Conservation (phyloP, 2,329 filamentous ascomycete species). For the Neocucurbitaria cava region DNA sequence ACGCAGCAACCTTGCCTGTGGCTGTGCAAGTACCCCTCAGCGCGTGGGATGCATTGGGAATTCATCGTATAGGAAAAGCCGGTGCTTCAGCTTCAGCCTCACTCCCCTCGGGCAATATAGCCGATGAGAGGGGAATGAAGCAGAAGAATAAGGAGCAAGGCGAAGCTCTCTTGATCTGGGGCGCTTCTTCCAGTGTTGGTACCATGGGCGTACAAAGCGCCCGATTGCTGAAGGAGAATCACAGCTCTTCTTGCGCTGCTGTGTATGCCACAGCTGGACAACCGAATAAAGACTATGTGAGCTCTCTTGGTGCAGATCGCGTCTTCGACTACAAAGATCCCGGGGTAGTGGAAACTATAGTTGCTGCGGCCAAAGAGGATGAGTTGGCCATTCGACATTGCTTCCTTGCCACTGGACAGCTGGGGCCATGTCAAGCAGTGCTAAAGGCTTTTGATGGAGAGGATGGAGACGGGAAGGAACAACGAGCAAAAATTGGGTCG, state of each 20-base stretch:
- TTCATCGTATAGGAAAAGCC: background rate
- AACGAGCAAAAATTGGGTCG: background rate
- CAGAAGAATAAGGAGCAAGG: constrained; percentile 12
- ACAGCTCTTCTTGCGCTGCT: constrained; percentile 41
- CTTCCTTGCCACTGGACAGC: constrained; percentile 1
- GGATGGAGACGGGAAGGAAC: background rate
- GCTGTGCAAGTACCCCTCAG: background rate
- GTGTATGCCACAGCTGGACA: constrained; percentile 53
- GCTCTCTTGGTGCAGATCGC: constrained; percentile 28
- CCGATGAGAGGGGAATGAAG: background rate
- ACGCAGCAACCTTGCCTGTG: constrained; percentile 1
- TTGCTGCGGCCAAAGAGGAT: constrained; percentile 48
- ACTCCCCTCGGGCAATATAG: background rate
- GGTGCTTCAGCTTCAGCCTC: background rate
- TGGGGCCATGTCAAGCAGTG: background rate
- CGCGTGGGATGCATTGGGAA: background rate
- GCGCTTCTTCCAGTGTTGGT: constrained; percentile 56
- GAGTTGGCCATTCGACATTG: constrained; percentile 9
- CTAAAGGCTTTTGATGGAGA: background rate
- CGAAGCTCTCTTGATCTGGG: constrained; percentile 54
- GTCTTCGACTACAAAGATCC: constrained; percentile 52
- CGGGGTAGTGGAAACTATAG: constrained; percentile 27
- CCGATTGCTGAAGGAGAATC: constrained; percentile 46
- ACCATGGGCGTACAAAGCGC: constrained; percentile 55
- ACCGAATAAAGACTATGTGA: constrained; percentile 46